Percentiles rank a stretch among this genome's conserved stretches.
Conservation (phyloP, 2,329 filamentous ascomycete species). For the Trichoderma sp. region DNA sequence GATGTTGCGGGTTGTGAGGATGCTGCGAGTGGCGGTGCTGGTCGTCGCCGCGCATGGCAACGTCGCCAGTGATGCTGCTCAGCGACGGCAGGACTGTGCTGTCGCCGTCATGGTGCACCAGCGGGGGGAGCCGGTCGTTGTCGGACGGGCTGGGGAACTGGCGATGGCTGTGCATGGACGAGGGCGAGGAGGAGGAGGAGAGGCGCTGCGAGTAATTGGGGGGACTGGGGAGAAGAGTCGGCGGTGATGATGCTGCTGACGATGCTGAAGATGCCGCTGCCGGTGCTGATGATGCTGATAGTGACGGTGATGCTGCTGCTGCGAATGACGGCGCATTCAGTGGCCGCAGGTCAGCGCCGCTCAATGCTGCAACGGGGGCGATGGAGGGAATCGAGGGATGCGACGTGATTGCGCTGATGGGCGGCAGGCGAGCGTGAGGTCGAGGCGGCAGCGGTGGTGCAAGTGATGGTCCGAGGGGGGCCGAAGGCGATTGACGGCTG, state of each 20-base stretch:
- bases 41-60: conserved; percentile 33
- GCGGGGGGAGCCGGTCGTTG: conserved; percentile 31
- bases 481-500: conserved; percentile 25
- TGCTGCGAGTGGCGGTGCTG: conserved; percentile 6
- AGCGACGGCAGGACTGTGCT: conserved; percentile 43
- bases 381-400: neutral
- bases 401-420: conserved; percentile 4
- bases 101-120: conserved; percentile 37
- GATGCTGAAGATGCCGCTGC: too few species aligned
- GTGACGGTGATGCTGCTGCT: too few species aligned
- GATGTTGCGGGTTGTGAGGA: conserved; percentile 1
- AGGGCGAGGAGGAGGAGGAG: neutral
- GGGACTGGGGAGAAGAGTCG: neutral
- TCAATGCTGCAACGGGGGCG: neutral
- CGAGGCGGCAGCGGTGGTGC: conserved; percentile 21
- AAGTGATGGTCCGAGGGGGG: conserved; percentile 20
- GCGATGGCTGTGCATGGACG: conserved; percentile 23
- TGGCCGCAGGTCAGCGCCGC: neutral
- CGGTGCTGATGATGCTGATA: too few species aligned
- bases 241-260: too few species aligned
- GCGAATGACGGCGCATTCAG: neutral
- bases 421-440: conserved; percentile 9
- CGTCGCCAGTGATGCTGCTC: conserved; percentile 41
- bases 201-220: conserved; percentile 22
- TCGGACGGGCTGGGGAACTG: conserved; percentile 25